Evolutionary conservation across 257 asterid genomes (phyloP), one percentile per base, ranked within the genome.

Genomic region (Nicotiana attenuata): DNA sequence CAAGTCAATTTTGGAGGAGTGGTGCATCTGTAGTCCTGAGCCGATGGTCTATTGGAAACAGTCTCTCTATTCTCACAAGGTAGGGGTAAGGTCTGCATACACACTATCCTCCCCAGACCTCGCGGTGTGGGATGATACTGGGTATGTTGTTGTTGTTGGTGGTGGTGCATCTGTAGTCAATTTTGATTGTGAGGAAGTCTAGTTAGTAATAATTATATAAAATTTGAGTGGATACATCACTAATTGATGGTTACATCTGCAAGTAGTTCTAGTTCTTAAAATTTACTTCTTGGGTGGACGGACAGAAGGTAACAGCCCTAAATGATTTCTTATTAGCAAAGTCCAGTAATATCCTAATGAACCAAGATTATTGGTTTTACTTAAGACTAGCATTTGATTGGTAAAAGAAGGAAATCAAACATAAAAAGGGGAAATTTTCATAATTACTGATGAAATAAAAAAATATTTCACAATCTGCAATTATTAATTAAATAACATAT

Each of bases 151-250:
- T 31, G 33, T 31, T 31, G 6, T 31, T 31, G 28, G 28, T 26
- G 28, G 5, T 33, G 38, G 38, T 5, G 47, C 10, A 38, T 38
- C 47, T 7, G 3, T 38, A 38, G 47, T 38, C 47, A 38, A 38
- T 38, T 38, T 35, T 35, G 5, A n/a, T 35, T 67, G 76, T 35
- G 5, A 1, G 5, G 29, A 67, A 67, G 29, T 35, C 55, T 67
- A 35, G 29, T 35, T 35, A 19, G 55, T 35, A 69, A 22, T 60
- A 60, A 38, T 69, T n/a, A 69, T 10, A 20, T 11, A 38, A 10
- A 38, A 41, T 68, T n/a, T 24, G 41, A 68, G 77, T 38, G 77
- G 56, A 68, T n/a, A 38, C 29, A 68, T 56, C 77, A n/a, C 56
- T 11, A 68, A 38, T 67, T 67, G 29, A 19, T 38, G 56, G 10